Conservation (phyloP, 1,139 yeast genomes). For the Hanseniaspora sp. region DNA sequence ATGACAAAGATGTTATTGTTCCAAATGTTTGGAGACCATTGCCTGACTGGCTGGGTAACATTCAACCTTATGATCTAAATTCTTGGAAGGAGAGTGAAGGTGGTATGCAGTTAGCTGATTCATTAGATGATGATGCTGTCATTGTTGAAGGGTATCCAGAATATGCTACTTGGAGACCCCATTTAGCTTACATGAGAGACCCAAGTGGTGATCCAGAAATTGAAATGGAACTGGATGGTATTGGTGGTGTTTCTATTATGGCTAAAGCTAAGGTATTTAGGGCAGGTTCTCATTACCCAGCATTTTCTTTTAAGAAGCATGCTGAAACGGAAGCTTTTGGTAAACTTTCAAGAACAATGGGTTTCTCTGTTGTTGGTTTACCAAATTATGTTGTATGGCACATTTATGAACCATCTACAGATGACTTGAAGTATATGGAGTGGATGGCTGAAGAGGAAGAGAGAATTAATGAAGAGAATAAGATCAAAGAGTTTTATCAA, state of each 20-base stretch:
- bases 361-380: slow-evolving; percentile 66
- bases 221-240: slow-evolving; percentile 81
- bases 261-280: slow-evolving; percentile 73
- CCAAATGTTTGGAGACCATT: slow-evolving; percentile 90
- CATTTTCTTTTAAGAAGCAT: slow-evolving; percentile 78
- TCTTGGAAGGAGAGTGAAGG: slow-evolving; percentile 87
- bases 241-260: slow-evolving; percentile 80
- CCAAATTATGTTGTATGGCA: slow-evolving; percentile 93
- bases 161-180: slow-evolving; percentile 89
- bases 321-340: slow-evolving; percentile 95
- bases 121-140: slow-evolving; percentile 74
- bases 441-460: slow-evolving; percentile 93
- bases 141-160: slow-evolving; percentile 89
- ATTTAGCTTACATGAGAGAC: slow-evolving; percentile 74
- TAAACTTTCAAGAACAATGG: slow-evolving; percentile 71
- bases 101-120: slow-evolving; percentile 64
- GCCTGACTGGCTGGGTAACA: slow-evolving; percentile 81
- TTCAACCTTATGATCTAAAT: slow-evolving; percentile 82
- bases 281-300: slow-evolving; percentile 77
- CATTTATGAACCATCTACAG: slow-evolving; percentile 77
- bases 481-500: slow-evolving; percentile 57
- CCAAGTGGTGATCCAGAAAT: slow-evolving; percentile 79
- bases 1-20: slow-evolving; percentile 53
- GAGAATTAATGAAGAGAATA: slow-evolving; percentile 56
- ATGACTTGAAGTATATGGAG: slow-evolving; percentile 84